Evolutionary conservation across 768 basidiomycete species (phyloP), one percentile per base, ranked within the genome.

Genomic region (Termitomyces sp.): DNA sequence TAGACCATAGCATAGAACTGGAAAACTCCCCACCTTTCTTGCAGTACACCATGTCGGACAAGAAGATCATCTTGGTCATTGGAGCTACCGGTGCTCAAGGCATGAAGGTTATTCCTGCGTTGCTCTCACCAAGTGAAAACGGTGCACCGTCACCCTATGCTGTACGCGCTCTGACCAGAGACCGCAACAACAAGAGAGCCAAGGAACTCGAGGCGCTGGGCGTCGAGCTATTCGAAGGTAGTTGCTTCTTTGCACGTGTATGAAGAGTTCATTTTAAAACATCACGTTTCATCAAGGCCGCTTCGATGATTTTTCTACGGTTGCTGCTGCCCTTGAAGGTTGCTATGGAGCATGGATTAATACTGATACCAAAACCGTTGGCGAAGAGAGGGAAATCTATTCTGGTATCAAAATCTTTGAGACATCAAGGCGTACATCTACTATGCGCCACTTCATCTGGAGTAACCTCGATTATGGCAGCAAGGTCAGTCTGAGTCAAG

Each of bases 41-140:
- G 8, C 18, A 48, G 15, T 24, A 51, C 57, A 54, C 4, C n/a
- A 60, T 63, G 60, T 61, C 56, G 15, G 51, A 45, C 42, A 64
- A 64, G 59, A 77, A 75, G 63, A 61, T 75, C 52, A 76, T 79
- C 56, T 69, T 77, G 44, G 75, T 79, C 37, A 73, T 79, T 31
- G 78, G 78, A 37, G 78, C 74, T 8, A 79, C 78, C 37, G 78
- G 78, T 52, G 77, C 77, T 3, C 78, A 80, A 57, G 78, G 78
- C 15, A 63, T 71, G 56, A 69, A 69, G 20, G 74, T 77, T 50
- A 70, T 77, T 36, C 68, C 73, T 51, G 70, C 69, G 24, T 67
- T 78, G 20, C 70, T 78, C 31, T 68, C 68, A 29, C 67, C 70
- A 15, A 62, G 49, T 55, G 60, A 65, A 16, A 71, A 76, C 48